Percentiles rank a stretch among this genome's conserved stretches.
Evolutionary conservation across 2,329 filamentous ascomycete genomes (phyloP).

Genomic region (Rasamsonia emersonii): DNA sequence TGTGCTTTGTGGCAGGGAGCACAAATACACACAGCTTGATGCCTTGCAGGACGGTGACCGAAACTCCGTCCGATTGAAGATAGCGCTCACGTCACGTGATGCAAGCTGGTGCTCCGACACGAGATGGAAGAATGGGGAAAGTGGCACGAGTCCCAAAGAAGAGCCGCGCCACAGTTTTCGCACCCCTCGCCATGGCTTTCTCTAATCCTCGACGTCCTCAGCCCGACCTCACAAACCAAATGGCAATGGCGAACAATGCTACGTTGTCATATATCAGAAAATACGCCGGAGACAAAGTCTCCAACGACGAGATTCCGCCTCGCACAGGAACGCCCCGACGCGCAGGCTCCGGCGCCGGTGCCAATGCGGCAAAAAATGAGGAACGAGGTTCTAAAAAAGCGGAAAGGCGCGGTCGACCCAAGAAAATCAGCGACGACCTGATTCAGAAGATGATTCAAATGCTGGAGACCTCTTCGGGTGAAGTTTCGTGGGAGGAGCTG

Average conservation of each 20-base stretch:
- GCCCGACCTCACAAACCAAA: background rate
- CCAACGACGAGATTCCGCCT: background rate
- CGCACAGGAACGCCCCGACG: background rate
- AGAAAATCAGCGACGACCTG: slow-evolving; percentile 11
- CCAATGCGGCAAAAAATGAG: slow-evolving; percentile 2
- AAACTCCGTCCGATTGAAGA: too few species aligned
- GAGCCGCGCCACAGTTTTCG: too few species aligned
- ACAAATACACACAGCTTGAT: too few species aligned
- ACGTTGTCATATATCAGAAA: background rate
- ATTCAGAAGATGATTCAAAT: slow-evolving; percentile 11
- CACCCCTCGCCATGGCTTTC: background rate
- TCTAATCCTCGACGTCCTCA: background rate
- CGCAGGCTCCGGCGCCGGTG: too few species aligned
- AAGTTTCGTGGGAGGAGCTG: slow-evolving; percentile 9
- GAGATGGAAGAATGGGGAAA: too few species aligned
- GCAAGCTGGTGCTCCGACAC: too few species aligned
- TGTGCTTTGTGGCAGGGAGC: too few species aligned
- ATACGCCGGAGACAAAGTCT: background rate
- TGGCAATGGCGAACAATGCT: background rate
- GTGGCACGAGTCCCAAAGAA: too few species aligned
- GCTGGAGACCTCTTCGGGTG: slow-evolving; percentile 7
- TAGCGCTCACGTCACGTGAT: too few species aligned
- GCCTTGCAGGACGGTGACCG: too few species aligned
- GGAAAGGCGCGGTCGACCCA: slow-evolving; percentile 9
- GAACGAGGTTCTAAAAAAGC: slow-evolving; percentile 7